phyloP scores from a whole-genome alignment of 148 eudicot species.

The Gaultheria prostrata region DNA sequence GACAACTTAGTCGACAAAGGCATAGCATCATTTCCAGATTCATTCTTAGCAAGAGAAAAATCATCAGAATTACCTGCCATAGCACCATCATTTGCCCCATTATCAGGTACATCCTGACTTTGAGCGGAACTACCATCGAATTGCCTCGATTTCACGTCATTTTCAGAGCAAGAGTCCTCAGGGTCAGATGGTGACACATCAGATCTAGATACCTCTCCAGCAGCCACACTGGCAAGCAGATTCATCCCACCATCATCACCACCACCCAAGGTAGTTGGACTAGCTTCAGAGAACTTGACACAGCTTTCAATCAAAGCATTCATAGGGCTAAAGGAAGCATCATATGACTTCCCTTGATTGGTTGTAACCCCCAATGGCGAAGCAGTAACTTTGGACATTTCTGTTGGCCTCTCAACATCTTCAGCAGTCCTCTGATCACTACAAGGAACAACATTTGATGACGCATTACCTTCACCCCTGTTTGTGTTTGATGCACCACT shows the following conservation, averaged over 20 bases:
- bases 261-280: constrained; percentile 31
- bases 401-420: constrained; percentile 26
- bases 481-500: constrained; percentile 23
- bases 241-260: constrained; percentile 93
- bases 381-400: constrained; percentile 23
- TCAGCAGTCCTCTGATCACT: constrained; percentile 25
- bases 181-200: constrained; percentile 52
- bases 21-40: constrained; percentile 5
- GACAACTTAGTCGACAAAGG: constrained; percentile 13
- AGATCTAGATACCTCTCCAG: constrained; percentile 74
- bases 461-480: constrained; percentile 37
- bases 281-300: constrained; percentile 68
- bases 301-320: constrained; percentile 93
- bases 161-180: constrained; percentile 33
- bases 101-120: background rate
- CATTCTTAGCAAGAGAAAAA: background rate
- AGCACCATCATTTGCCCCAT: constrained; percentile 13
- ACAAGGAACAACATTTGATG: constrained; percentile 26
- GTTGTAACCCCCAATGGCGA: constrained; percentile 28
- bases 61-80: constrained; percentile 11
- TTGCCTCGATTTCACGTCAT: constrained; percentile 23
- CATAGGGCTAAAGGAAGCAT: constrained; percentile 72
- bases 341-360: constrained; percentile 42
- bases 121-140: constrained; percentile 26
- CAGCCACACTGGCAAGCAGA: constrained; percentile 94